Evolutionary conservation across 2,329 filamentous ascomycete species (phyloP).

Genomic region (Intubia oerlemansii): DNA sequence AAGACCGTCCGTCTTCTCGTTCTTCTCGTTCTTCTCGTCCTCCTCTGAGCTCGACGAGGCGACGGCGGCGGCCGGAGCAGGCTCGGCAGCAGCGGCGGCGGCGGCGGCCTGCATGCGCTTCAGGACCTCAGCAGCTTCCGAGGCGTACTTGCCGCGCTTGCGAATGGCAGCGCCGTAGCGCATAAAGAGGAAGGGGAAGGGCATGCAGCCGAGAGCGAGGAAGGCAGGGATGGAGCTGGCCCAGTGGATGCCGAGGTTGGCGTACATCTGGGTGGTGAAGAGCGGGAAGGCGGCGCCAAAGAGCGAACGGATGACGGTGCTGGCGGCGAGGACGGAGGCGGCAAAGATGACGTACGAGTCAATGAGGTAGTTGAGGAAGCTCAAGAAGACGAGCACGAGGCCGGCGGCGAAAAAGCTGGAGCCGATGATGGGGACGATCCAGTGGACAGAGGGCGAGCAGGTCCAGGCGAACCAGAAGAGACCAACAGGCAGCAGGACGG

Average conservation of each 20-base stretch:
- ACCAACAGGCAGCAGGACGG: conserved; percentile 37
- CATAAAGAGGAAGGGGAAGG: conserved; percentile 59
- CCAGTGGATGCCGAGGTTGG: conserved; percentile 51
- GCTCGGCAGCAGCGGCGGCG: too few species aligned
- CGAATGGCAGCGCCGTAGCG: conserved; percentile 45
- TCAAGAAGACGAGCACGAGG: conserved; percentile 43
- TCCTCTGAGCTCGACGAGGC: conserved; percentile 3
- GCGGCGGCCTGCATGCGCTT: conserved; percentile 17
- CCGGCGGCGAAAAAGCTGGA: conserved; percentile 19
- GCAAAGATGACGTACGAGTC: conserved; percentile 57
- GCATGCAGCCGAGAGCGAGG: conserved; percentile 47
- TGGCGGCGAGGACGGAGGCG: conserved; percentile 53
- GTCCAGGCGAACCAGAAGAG: conserved; percentile 54
- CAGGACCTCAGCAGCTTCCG: conserved; percentile 42
- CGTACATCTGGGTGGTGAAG: conserved; percentile 41
- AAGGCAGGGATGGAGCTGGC: conserved; percentile 54
- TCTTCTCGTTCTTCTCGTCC: too few species aligned
- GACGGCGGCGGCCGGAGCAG: conserved; percentile 9
- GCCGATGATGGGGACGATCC: conserved; percentile 16
- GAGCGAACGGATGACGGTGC: conserved; percentile 46
- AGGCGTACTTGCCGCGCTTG: conserved; percentile 46
- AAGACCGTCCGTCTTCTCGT: too few species aligned
- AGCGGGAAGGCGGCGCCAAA: conserved; percentile 56
- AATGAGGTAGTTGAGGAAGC: conserved; percentile 43
- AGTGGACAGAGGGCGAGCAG: conserved; percentile 20